Base-by-base conservation (phyloP, 192 early-diverging fungal genomes). In the Podila horticola region DNA sequence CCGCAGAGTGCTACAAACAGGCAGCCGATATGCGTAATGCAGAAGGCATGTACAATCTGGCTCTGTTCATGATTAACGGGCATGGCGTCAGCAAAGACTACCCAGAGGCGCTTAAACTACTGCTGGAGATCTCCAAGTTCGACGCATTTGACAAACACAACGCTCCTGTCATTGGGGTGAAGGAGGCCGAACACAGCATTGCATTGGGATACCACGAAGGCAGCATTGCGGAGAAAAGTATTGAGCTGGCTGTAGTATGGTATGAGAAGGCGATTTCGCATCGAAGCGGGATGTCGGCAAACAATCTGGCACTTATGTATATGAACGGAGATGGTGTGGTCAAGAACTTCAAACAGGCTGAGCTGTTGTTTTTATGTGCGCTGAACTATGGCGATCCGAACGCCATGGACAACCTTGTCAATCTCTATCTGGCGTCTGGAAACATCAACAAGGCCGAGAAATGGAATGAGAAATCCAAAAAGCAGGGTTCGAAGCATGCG, bases 41-140 rank as follows among this genome's bases (percentile, higher is more conserved):
- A 59, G 71, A 72, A 72, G 71, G 62, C 71, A 72, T 72, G 71
- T 72, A 72, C 52, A 72, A 72, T 72, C 71, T 72, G 71, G 71
- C 71, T 58, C 71, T 72, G 28, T 65, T 72, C 62, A 72, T 72
- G 71, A 72, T 72, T 55, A 58, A 64, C 55, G 71, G 71, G 62
- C 63, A 72, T 41, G 71, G 71, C 52, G 71, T 72, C 63, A 72
- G 63, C 52, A 72, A 72, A 64, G 71, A 72, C 71, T 72, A 65
- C 62, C 55, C 71, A 58, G 63, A 72, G 55, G 71, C 71, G 63
- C 28, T 72, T 65, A 72, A 72, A 72, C 63, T 72, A 65, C 62
- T 72, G 63, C 62, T 65, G 71, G 71, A 72, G 36, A 29, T 72
- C 11, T 64, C 71, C 71, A 72, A 72, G 71, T 72, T 72, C 71